Evolutionary conservation across 1,284 basidiomycete genomes (phyloP).

Genomic region (Fomitopsis schrenkii): DNA sequence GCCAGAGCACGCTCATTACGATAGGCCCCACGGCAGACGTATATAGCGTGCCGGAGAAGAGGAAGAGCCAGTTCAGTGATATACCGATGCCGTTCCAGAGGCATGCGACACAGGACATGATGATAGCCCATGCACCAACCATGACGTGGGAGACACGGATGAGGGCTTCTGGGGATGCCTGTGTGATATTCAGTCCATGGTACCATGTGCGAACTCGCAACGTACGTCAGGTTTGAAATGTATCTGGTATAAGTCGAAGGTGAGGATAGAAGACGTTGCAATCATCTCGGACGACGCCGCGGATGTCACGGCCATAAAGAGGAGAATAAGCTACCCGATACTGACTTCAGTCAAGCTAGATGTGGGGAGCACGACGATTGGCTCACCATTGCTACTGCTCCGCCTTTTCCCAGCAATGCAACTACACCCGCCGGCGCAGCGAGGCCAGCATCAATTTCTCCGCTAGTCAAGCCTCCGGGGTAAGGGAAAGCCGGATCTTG

Average conservation of each 20-base stretch:
- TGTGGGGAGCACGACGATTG: background rate
- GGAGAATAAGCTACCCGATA: constrained; percentile 26
- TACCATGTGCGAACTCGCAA: background rate
- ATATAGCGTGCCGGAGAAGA: constrained; percentile 14
- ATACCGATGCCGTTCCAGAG: constrained; percentile 30
- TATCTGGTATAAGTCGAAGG: constrained; percentile 42
- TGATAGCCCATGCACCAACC: constrained; percentile 13
- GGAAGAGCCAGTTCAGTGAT: constrained; percentile 11
- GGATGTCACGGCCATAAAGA: constrained; percentile 41
- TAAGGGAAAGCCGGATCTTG: constrained; percentile 5
- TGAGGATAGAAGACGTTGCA: constrained; percentile 40
- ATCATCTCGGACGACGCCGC: constrained; percentile 44
- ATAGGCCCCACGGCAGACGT: constrained; percentile 30
- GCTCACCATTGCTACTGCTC: constrained; percentile 5
- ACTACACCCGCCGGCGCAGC: constrained; percentile 7
- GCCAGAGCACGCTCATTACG: constrained; percentile 21
- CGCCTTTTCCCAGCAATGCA: constrained; percentile 7
- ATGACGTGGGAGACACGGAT: constrained; percentile 15
- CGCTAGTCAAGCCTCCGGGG: constrained; percentile 5
- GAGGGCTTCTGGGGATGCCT: constrained; percentile 31
- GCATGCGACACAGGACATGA: constrained; percentile 12
- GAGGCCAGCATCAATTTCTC: constrained; percentile 8
- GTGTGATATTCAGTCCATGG: background rate
- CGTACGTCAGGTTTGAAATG: constrained; percentile 36
- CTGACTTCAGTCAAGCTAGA: constrained; percentile 21